Base-by-base conservation (phyloP, 2,329 filamentous ascomycete genomes). In the Chalaropsis thielavioides region DNA sequence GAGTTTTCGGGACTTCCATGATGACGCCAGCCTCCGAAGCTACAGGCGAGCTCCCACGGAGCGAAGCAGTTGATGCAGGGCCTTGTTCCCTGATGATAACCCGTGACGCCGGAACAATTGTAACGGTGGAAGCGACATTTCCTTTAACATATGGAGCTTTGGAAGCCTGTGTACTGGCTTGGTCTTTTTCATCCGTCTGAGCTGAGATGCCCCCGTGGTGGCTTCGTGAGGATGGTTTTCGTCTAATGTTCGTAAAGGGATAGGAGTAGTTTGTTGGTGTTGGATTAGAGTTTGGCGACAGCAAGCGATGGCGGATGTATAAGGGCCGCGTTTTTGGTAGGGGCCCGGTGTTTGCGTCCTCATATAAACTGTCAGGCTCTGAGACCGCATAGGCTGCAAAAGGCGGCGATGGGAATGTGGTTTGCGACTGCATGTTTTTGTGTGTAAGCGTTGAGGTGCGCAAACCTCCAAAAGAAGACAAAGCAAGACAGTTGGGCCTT, bases 231-330 rank as follows among this genome's bases (percentile, higher is more conserved):
- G 0, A 35, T 35, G 27, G 54, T 4, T 58, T 58, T 58, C 54
- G 54, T 58, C 54, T n/a, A 17, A 58, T 58, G 54, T 38, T 15
- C 5, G 54, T 58, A 58, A 58, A 58, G 17, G 54, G 54, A n/a
- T 58, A 58, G 15, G 54, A 58, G 27, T 58, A 58, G 54, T 58
- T 58, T 58, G 54, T 38, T 38, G n/a, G 27, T 19, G 54, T 31
- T 10, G 54, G 31, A 13, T 13, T 13, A 19, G 27, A 35, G 24
- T 27, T 1, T 35, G 54, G 54, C 10, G 54, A 58, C 27, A 38
- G 17, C 6, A 38, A 1, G 13, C 24, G 13, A n/a, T 7, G 54
- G 7, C 19, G 27, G 27, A 38, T 35, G 27, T 58, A 17, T 7
- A 58, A n/a, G 4, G 54, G 7, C 54, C 54, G 54, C 15, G 19